These are phyloP conservation scores for Hyaloperonospora brassicae DNA, from an alignment of 352 stramenopile genomes.

Conservation along the genomic window DNA sequence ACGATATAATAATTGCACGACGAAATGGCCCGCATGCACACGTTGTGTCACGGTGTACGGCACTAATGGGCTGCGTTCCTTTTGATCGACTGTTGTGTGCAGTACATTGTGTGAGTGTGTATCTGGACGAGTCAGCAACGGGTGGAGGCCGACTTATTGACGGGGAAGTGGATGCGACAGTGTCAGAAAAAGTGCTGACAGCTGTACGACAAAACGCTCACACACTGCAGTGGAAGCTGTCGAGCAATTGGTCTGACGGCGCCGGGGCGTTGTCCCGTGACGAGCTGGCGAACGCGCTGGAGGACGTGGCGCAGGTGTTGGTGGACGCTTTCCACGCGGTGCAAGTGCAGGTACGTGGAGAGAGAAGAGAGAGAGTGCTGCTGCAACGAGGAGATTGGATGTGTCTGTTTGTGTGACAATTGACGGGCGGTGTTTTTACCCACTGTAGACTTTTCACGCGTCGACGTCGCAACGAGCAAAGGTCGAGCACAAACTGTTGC, in stretches of 20 bases:
- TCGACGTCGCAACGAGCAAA: conserved; percentile 16
- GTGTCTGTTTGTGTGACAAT: not conserved
- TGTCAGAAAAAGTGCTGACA: conserved; percentile 13
- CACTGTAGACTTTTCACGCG: conserved; percentile 9
- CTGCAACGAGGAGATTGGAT: no score
- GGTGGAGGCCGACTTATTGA: conserved; percentile 2
- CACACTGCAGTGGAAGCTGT: no score
- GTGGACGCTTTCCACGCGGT: conserved; percentile 15
- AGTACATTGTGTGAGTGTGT: conserved; percentile 27
- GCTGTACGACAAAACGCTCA: conserved; percentile 1
- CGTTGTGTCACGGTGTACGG: no score
- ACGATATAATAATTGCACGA: no score
- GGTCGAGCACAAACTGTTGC: conserved; percentile 45
- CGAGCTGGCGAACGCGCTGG: conserved; percentile 15
- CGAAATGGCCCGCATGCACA: no score
- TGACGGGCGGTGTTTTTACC: not conserved
- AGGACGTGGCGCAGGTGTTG: conserved; percentile 16
- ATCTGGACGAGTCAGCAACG: conserved; percentile 7
- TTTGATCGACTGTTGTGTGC: no score
- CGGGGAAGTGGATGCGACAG: not conserved
- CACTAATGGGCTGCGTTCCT: no score
- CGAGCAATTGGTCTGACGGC: not conserved
- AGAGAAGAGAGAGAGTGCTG: not conserved
- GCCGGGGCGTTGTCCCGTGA: conserved; percentile 11
- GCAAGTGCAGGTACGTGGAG: conserved; percentile 26